Evolutionary conservation across 345 rosid species (phyloP), one percentile per base, ranked within the genome.

Genomic region (Linum lewisii): DNA sequence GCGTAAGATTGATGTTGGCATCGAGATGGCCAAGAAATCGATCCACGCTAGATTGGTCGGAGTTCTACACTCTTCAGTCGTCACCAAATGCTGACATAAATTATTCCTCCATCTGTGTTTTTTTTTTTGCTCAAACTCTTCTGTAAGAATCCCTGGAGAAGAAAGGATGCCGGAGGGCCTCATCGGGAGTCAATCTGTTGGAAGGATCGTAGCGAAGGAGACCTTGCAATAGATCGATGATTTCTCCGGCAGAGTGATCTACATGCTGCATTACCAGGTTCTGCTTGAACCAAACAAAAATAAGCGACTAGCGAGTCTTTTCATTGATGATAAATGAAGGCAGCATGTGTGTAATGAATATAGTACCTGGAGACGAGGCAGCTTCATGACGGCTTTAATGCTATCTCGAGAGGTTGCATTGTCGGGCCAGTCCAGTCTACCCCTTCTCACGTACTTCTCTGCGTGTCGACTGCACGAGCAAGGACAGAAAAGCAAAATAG

Each of bases 171-270:
- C 80, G 60, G 20, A 81, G 80, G 60, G 91, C 88, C 55, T 82
- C 76, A 10, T 63, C 77, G 26, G 88, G 85, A 0, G 79, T 77
- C 52, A 85, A 67, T 65, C 87, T 66, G 34, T 20, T 69, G 23
- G 83, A 64, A 19, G 85, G 84, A 21, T 85, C 85, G 26, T 78
- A 77, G 36, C 76, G 72, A 38, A 85, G 84, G 21, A 85, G 85
- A 61, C 81, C 84, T 63, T 80, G 91, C 74, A 82, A 62, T 13
- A 78, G 84, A 55, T 78, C 85, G n/a, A 80, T 82, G 55, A 82
- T 77, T 60, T 80, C 79, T 10, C 84, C 81, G 9, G 86, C 88
- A 0, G 84, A 85, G 76, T 85, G 88, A 79, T 85, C 88, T 25
- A 78, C 91, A 57, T 78, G 82, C 71, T 70, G 84, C 91, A 80